Evolutionary conservation across 2,329 filamentous ascomycete genomes (phyloP), one percentile per base, ranked within the genome.

Genomic region (Aphanocladium album): DNA sequence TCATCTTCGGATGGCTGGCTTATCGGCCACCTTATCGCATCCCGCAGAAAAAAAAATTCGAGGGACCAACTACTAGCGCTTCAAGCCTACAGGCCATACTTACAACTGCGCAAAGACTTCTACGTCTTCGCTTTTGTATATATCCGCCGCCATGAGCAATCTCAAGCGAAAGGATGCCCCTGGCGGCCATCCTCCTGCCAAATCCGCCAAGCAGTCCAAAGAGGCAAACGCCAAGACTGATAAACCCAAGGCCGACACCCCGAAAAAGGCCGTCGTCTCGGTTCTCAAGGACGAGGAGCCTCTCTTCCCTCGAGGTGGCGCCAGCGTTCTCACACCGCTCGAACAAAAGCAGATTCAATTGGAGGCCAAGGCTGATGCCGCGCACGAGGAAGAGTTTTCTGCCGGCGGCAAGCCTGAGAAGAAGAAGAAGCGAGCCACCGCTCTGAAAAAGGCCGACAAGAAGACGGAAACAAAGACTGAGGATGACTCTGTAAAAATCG

Each of bases 321-420:
- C 87, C 57, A 96, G 91, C 71, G 82, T 96, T 57, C 79, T 99
- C 71, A 97, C 95, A 2, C 93, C 95, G 21, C 80, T 99, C 56
- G 95, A 99, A 74, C 90, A 96, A 72, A 97, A 96, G 77, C 91
- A 98, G 75, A 98, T 99, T 64, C 89, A 95, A 69, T 88, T 96
- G 62, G 89, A 98, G 75, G 95, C 95, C 50, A 95, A 90, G 71
- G 88, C 89, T 68, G 95, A 99, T 79, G 95, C 93, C 45, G 79
- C 96, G 43, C 95, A 93, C 71, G 95, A 98, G 75, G 88, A 96
- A 68, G 83, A 88, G 66, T 84, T 84, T 52, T 76, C 79, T 55
- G 80, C 81, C 60, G 75, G 77, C 47, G 71, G 75, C 30, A 79
- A 82, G 63, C 63, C 67, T 14, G 66, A 68, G 56, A 75, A 69